These are phyloP conservation scores for Diutina siamensis DNA, from an alignment of 1,139 yeast species.

Conservation along the genomic window DNA sequence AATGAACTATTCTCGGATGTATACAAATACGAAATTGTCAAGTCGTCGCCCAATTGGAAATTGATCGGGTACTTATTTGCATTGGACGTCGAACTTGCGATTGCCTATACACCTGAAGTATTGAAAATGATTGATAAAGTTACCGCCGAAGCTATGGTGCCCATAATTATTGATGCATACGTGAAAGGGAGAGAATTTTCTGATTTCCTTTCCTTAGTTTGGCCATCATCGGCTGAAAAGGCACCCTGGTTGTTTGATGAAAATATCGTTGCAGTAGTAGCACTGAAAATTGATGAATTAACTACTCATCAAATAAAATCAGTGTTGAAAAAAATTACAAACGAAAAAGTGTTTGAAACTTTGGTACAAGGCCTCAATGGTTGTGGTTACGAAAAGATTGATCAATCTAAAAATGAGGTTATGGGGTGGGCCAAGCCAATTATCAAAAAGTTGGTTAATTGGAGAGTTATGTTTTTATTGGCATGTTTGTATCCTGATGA, in stretches of 20 bases:
- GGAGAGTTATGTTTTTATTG: not conserved
- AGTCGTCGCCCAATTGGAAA: conserved; percentile 25
- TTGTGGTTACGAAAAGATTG: not conserved
- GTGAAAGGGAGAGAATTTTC: conserved; percentile 48
- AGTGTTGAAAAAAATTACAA: conserved; percentile 10
- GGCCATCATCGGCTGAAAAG: conserved; percentile 23
- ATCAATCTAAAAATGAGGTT: not conserved
- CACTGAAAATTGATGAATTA: conserved; percentile 28
- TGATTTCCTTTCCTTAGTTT: conserved; percentile 32
- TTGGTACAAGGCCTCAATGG: conserved; percentile 28
- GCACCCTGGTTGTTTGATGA: conserved; percentile 17
- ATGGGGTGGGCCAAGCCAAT: not conserved
- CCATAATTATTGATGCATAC: conserved; percentile 34
- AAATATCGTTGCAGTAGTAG: conserved; percentile 23
- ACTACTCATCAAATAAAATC: conserved; percentile 34
- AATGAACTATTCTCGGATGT: conserved; percentile 30
- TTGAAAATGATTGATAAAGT: not conserved
- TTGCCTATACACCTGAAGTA: conserved; percentile 8
- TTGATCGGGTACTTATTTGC: conserved; percentile 32
- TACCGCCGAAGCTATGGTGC: conserved; percentile 17
- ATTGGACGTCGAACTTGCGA: conserved; percentile 24
- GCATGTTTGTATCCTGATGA: not conserved
- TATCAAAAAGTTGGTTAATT: not conserved
- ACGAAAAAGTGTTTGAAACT: conserved; percentile 12
- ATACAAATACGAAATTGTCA: conserved; percentile 18